A percentile compares a stretch with the other conserved stretches of the same genome.
phyloP scores from a whole-genome alignment of 169 alveolate species.

The Cryptosporidium sp. region DNA sequence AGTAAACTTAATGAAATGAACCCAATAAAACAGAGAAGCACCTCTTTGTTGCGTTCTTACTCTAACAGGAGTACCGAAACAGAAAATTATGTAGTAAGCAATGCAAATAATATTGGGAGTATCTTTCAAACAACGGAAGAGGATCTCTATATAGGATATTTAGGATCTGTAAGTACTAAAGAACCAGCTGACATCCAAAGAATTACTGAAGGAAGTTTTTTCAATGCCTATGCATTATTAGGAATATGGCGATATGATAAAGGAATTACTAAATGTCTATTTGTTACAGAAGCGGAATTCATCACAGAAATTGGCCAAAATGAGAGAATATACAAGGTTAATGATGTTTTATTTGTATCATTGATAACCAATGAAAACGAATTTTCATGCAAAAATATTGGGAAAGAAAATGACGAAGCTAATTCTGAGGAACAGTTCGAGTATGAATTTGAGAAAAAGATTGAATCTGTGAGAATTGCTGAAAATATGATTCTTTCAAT shows the following conservation, averaged over 20 bases:
- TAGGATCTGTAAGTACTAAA: constrained; percentile 63
- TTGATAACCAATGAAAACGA: background rate
- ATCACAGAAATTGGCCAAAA: constrained; percentile 45
- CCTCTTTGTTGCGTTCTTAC: background rate
- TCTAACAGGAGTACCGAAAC: background rate
- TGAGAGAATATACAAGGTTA: constrained; percentile 56
- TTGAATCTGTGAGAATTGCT: constrained; percentile 40
- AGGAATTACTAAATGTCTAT: constrained; percentile 59
- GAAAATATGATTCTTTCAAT: constrained; percentile 60
- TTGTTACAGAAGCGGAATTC: constrained; percentile 67
- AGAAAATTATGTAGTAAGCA: background rate
- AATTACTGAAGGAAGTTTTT: background rate
- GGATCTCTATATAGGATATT: constrained; percentile 43
- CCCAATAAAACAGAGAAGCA: background rate
- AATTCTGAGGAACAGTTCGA: background rate
- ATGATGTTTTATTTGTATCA: constrained; percentile 14
- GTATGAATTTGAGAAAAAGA: constrained; percentile 2
- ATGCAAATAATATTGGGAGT: background rate
- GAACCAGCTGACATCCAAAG: constrained; percentile 7
- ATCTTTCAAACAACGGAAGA: constrained; percentile 10
- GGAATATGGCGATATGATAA: constrained; percentile 69
- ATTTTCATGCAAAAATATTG: background rate
- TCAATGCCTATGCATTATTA: constrained; percentile 42
- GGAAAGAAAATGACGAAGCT: background rate
- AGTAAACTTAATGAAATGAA: background rate